Conservation (phyloP, 2,329 filamentous ascomycete species). For the Neofusicoccum kwambonambiense region DNA sequence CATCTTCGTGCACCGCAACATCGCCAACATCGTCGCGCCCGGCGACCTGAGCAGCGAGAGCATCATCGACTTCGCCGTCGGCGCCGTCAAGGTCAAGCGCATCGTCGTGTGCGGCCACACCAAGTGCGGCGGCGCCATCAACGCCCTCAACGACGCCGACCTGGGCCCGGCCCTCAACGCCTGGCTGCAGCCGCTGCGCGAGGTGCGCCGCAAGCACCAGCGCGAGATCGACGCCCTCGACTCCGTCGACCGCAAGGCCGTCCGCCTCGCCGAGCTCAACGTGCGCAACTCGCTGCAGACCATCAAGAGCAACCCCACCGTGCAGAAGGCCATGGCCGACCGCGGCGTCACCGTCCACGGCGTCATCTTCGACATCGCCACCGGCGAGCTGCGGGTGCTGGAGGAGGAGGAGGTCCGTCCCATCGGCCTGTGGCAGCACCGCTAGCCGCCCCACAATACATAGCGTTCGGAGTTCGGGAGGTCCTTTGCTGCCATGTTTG, state of each 20-base stretch:
- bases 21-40: constrained; percentile 76
- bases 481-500: not conserved
- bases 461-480: not conserved
- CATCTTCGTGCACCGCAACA: constrained; percentile 87
- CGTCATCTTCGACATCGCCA: constrained; percentile 66
- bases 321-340: constrained; percentile 69
- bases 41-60: constrained; percentile 73
- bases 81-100: constrained; percentile 65
- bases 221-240: constrained; percentile 48
- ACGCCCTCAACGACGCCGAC: constrained; percentile 55
- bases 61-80: constrained; percentile 78
- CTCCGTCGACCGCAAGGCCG: constrained; percentile 49
- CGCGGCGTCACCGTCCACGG: constrained; percentile 74
- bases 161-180: constrained; percentile 58
- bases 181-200: constrained; percentile 59
- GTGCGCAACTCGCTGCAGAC: constrained; percentile 65
- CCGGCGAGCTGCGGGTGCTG: constrained; percentile 10
- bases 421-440: constrained; percentile 10
- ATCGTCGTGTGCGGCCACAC: constrained; percentile 63
- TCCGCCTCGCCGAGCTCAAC: constrained; percentile 73
- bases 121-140: constrained; percentile 58
- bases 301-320: constrained; percentile 65
- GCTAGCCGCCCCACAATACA: not conserved
- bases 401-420: not conserved
- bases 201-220: constrained; percentile 54